A percentile compares a stretch with the other conserved stretches of the same genome.
phyloP scores from a whole-genome alignment of 1,284 basidiomycete species.

The Trichosporon sp. region DNA sequence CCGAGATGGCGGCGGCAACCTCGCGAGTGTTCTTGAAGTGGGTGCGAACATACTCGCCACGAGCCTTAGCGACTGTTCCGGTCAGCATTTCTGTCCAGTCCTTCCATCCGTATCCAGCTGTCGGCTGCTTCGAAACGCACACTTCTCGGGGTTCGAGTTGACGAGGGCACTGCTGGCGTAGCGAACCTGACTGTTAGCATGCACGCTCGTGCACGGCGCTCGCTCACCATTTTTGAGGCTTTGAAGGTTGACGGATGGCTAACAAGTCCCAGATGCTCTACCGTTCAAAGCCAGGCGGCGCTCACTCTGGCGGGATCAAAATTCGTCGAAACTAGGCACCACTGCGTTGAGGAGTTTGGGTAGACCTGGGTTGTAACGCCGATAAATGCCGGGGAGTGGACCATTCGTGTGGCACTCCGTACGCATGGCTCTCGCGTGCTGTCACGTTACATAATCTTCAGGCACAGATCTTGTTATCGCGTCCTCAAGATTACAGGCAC shows the following conservation, averaged over 20 bases:
- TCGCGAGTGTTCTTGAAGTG: constrained; percentile 99
- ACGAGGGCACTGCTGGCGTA: constrained; percentile 79
- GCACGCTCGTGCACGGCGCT: constrained; percentile 1
- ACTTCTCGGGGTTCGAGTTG: constrained; percentile 89
- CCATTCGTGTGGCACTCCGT: too few relatives aligned
- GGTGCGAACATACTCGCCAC: constrained; percentile 95
- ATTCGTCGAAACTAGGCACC: background rate
- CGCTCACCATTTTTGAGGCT: constrained; percentile 19
- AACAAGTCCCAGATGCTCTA: constrained; percentile 16
- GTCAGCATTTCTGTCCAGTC: constrained; percentile 20
- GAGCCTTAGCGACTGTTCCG: constrained; percentile 76
- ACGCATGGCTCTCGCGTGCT: background rate
- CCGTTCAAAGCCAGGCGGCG: constrained; percentile 6
- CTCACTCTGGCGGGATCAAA: background rate
- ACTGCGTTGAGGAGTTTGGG: background rate
- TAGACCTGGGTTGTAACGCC: background rate
- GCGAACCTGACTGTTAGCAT: constrained; percentile 65
- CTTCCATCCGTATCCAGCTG: constrained; percentile 13
- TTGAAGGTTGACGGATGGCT: constrained; percentile 19
- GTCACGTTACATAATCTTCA: background rate
- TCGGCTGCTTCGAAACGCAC: constrained; percentile 60
- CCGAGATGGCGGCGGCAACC: constrained; percentile 82
- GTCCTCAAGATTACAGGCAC: background rate
- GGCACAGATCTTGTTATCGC: background rate
- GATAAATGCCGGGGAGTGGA: background rate